phyloP scores from a whole-genome alignment of 441 rosid species.

The Gossypium trilobum region DNA sequence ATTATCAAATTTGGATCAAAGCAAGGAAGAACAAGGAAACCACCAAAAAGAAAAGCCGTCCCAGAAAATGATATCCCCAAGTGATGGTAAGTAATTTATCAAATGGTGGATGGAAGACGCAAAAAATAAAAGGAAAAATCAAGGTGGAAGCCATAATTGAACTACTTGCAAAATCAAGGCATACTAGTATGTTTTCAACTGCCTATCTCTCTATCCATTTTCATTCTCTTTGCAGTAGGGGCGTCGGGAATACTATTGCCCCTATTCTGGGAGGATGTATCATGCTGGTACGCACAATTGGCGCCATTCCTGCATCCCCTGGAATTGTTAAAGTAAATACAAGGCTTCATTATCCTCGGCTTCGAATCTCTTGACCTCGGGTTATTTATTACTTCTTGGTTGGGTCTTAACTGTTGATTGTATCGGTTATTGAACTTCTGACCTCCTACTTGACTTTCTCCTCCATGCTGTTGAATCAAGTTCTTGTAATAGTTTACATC shows the following conservation, averaged over 20 bases:
- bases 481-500: conserved; percentile 76
- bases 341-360: conserved; percentile 77
- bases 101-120: conserved; percentile 6
- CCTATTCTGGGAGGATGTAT: conserved; percentile 45
- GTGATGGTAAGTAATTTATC: too few relatives aligned
- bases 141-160: conserved; percentile 13
- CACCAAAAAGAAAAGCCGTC: too few relatives aligned
- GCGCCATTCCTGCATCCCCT: conserved; percentile 93
- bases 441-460: conserved; percentile 63
- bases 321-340: conserved; percentile 74
- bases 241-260: conserved; percentile 38
- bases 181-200: conserved; percentile 23
- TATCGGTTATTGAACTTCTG: conserved; percentile 38
- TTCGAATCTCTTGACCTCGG: conserved; percentile 48
- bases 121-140: not conserved
- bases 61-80: too few relatives aligned
- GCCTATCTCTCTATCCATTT: conserved; percentile 78
- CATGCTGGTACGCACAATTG: conserved; percentile 76
- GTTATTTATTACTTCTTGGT: conserved; percentile 43
- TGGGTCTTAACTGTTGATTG: conserved; percentile 39
- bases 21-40: too few relatives aligned
- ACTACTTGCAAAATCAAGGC: conserved; percentile 24
- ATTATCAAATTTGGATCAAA: too few relatives aligned
- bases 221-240: conserved; percentile 72
- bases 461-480: conserved; percentile 95